Evolutionary conservation across 2,329 filamentous ascomycete genomes (phyloP).

Genomic region (Pseudocercospora vitis): DNA sequence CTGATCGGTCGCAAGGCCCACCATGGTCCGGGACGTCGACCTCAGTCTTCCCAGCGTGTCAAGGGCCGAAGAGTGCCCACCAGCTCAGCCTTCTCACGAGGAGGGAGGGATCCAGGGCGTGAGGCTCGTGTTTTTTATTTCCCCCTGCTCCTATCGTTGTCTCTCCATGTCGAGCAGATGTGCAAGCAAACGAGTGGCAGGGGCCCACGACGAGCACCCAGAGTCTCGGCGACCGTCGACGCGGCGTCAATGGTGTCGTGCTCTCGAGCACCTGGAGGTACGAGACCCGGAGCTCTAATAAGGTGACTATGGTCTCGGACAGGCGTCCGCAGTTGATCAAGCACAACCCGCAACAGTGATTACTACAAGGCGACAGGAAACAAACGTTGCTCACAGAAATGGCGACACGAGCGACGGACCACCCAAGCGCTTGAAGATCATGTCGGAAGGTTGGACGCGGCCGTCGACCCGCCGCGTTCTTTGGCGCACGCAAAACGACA

Average conservation of each 20-base stretch:
- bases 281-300: too few relatives aligned
- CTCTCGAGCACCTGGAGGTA: neutral
- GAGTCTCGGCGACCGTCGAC: neutral
- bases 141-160: neutral
- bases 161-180: neutral
- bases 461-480: conserved; percentile 8
- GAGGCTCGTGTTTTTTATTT: neutral
- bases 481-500: neutral
- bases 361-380: neutral
- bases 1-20: conserved; percentile 26
- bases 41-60: neutral
- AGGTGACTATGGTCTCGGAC: too few relatives aligned
- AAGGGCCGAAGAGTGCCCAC: conserved; percentile 11
- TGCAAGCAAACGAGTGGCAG: conserved; percentile 3
- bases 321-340: too few relatives aligned
- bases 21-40: conserved; percentile 22
- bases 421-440: conserved; percentile 7
- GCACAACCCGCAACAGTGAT: too few relatives aligned
- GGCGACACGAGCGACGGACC: conserved; percentile 2
- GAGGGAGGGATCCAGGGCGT: conserved; percentile 4
- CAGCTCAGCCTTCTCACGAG: neutral
- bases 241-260: conserved; percentile 7
- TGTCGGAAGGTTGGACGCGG: conserved; percentile 8
- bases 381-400: neutral
- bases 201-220: conserved; percentile 6